Evolutionary conservation across 495 filamentous ascomycete genomes (phyloP).

Genomic region (Apodospora peruviana): DNA sequence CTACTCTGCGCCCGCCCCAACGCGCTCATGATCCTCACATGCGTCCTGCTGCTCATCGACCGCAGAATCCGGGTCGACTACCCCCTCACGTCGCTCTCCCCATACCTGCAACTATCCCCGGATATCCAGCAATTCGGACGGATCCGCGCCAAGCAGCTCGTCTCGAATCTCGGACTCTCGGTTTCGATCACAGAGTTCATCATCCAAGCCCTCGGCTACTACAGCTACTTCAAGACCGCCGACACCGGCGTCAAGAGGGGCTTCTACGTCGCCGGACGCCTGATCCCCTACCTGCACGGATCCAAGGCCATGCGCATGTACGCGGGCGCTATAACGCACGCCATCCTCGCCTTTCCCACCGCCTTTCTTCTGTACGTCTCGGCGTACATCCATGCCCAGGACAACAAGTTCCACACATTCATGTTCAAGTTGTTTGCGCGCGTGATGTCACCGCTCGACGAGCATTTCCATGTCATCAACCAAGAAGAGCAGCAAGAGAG

Average conservation of each 20-base stretch:
- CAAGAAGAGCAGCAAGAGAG: background rate
- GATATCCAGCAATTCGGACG: background rate
- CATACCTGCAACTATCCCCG: too few relatives aligned
- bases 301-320: constrained; percentile 1
- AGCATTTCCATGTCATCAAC: background rate
- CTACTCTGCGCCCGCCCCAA: background rate
- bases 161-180: background rate
- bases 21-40: background rate
- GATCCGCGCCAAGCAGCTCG: background rate
- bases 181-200: constrained; percentile 2
- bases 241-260: background rate
- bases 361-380: background rate
- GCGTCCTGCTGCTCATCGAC: background rate
- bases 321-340: constrained; percentile 2
- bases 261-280: background rate
- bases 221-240: constrained; percentile 3
- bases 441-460: background rate
- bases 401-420: background rate
- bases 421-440: background rate
- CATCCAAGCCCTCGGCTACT: background rate
- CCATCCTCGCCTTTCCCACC: background rate
- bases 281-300: background rate
- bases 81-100: background rate
- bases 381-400: background rate
- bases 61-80: background rate